Conservation (phyloP, 371 early-diverging fungal genomes). For the Dinochytrium kinnereticum region DNA sequence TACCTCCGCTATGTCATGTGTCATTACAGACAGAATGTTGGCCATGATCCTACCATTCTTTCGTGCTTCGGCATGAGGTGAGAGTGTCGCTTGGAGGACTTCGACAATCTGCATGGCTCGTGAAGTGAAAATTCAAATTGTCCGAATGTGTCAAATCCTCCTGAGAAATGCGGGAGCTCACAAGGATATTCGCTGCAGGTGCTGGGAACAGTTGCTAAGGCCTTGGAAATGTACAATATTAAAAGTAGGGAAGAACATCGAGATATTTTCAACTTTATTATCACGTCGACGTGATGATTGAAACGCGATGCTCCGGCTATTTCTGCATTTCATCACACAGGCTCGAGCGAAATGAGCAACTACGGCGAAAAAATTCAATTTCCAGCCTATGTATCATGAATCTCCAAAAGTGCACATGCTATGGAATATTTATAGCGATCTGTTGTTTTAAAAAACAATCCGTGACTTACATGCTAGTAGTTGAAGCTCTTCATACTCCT, state of each 20-base stretch:
- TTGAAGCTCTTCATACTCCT: conserved; percentile 43
- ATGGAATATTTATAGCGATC: neutral
- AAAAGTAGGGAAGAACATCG: no score
- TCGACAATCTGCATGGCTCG: neutral
- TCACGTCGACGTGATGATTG: no score
- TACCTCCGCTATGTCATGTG: conserved; percentile 39
- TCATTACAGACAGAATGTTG: neutral
- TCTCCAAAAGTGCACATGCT: conserved; percentile 28
- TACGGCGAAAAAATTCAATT: no score
- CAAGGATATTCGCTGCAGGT: no score
- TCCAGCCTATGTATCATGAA: conserved; percentile 40
- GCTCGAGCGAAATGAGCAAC: no score
- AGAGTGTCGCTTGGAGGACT: neutral
- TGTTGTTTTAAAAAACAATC: neutral
- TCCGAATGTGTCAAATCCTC: no score
- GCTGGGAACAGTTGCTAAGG: no score
- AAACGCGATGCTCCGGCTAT: no score
- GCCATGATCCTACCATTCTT: neutral
- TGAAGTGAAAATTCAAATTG: neutral
- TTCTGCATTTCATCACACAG: no score
- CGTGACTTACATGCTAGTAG: conserved; percentile 19
- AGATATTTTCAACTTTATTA: no score
- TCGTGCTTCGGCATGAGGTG: neutral
- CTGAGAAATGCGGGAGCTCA: no score
- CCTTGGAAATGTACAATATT: no score